A percentile compares a stretch with the other conserved stretches of the same genome.
These are phyloP conservation scores for Jasminum sambac DNA, from an alignment of 257 asterid species.

Conservation along the genomic window DNA sequence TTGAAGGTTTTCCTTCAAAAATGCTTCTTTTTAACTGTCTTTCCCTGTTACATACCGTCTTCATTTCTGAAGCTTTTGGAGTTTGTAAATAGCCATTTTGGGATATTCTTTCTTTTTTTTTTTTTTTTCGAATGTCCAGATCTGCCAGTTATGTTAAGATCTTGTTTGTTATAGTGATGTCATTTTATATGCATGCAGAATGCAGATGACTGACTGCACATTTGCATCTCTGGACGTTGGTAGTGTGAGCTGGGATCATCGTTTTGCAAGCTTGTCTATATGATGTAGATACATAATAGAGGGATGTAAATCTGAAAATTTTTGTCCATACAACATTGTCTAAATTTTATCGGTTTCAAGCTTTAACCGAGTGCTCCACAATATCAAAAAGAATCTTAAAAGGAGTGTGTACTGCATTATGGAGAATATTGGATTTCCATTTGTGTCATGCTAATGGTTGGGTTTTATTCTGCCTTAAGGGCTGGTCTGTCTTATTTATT, in stretches of 20 bases:
- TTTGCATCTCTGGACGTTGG: not conserved
- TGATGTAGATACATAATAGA: conserved; percentile 19
- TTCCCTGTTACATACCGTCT: not conserved
- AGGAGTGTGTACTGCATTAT: not conserved
- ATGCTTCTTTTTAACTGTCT: not conserved
- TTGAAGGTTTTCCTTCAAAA: not conserved
- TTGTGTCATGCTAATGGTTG: not conserved
- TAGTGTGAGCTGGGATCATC: not conserved
- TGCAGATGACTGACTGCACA: not conserved
- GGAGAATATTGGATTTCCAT: not conserved
- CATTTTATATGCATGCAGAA: not conserved
- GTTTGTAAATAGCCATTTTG: not conserved
- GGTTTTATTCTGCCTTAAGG: not conserved
- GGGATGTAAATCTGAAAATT: conserved; percentile 32
- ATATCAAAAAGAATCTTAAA: not conserved
- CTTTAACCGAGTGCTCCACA: not conserved
- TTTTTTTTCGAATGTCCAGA: not conserved
- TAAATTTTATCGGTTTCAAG: not conserved
- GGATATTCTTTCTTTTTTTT: not conserved
- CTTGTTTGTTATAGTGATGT: not conserved
- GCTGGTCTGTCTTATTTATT: too few relatives aligned
- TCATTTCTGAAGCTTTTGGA: not conserved
- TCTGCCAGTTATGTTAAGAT: not conserved
- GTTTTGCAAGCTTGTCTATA: conserved; percentile 15
- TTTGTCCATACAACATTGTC: conserved; percentile 18